Evolutionary conservation across 2,329 filamentous ascomycete species (phyloP).

Genomic region (Fusarium haematococcum): DNA sequence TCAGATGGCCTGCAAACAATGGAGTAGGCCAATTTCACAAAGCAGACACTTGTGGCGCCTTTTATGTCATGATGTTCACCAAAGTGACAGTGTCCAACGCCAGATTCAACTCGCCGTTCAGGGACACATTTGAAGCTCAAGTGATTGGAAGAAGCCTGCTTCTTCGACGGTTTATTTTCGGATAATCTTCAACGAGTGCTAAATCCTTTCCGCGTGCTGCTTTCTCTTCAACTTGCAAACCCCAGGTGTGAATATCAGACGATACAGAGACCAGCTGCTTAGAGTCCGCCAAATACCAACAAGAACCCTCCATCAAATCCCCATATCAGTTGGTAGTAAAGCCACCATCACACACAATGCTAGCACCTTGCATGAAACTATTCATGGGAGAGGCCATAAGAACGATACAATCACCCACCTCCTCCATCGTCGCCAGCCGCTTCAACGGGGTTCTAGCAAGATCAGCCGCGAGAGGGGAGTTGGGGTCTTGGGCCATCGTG

Average conservation of each 20-base stretch:
- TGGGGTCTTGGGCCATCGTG: constrained; percentile 38
- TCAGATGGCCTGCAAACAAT: neutral
- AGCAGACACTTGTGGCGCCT: neutral
- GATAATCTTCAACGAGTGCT: neutral
- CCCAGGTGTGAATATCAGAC: neutral
- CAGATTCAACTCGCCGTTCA: neutral
- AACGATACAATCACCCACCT: constrained; percentile 65
- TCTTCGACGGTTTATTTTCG: neutral
- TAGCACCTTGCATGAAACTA: constrained; percentile 64
- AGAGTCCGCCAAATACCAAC: neutral
- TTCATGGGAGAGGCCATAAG: constrained; percentile 64
- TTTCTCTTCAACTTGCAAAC: neutral
- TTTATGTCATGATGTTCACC: neutral
- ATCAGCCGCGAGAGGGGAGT: constrained; percentile 51
- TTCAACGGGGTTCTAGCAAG: constrained; percentile 59
- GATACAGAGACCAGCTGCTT: neutral
- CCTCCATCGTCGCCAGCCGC: constrained; percentile 61
- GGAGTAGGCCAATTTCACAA: neutral
- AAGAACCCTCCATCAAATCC: neutral
- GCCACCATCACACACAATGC: constrained; percentile 61
- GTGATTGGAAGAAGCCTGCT: neutral
- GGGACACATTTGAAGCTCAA: neutral
- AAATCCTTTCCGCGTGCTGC: neutral
- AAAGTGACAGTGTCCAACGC: neutral
- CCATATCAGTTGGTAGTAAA: constrained; percentile 46